Evolutionary conservation across 495 filamentous ascomycete genomes (phyloP).

Genomic region (Hamigera avellanea): DNA sequence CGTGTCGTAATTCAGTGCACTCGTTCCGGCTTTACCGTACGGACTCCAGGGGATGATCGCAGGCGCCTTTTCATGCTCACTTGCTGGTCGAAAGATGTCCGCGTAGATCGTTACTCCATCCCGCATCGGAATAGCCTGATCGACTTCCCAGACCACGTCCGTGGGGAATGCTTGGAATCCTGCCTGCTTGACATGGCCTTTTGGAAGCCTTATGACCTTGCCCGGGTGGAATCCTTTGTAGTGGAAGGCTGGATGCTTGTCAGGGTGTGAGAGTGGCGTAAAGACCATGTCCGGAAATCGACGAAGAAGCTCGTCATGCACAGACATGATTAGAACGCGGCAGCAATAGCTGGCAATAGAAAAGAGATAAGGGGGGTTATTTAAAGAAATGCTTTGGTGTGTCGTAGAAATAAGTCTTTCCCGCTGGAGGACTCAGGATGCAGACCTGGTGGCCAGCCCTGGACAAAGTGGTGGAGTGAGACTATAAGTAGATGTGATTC

Average conservation of each 20-base stretch:
- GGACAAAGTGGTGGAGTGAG: too few species aligned
- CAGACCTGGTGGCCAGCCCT: too few species aligned
- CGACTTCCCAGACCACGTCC: constrained; percentile 5
- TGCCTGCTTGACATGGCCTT: constrained; percentile 3
- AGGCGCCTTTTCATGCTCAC: constrained; percentile 9
- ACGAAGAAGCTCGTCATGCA: too few species aligned
- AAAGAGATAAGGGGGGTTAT: too few species aligned
- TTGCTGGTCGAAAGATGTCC: constrained; percentile 18
- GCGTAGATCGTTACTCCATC: constrained; percentile 11
- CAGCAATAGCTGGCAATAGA: too few species aligned
- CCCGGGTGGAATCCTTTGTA: not conserved
- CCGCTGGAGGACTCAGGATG: too few species aligned
- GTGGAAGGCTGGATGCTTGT: not conserved
- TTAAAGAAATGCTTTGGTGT: too few species aligned
- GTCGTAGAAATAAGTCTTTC: too few species aligned
- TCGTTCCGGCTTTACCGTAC: constrained; percentile 20
- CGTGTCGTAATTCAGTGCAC: constrained; percentile 6
- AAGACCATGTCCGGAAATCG: not conserved
- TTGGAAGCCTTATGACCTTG: constrained; percentile 1
- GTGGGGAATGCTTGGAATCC: constrained; percentile 2
- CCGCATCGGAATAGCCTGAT: constrained; percentile 5
- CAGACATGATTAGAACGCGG: too few species aligned
- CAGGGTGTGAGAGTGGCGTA: not conserved
- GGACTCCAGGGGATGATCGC: constrained; percentile 22
- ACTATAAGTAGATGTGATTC: too few species aligned